A percentile compares a stretch with the other conserved stretches of the same genome.
phyloP scores from a whole-genome alignment of 768 basidiomycete genomes.

The Leucogyrophana mollusca region DNA sequence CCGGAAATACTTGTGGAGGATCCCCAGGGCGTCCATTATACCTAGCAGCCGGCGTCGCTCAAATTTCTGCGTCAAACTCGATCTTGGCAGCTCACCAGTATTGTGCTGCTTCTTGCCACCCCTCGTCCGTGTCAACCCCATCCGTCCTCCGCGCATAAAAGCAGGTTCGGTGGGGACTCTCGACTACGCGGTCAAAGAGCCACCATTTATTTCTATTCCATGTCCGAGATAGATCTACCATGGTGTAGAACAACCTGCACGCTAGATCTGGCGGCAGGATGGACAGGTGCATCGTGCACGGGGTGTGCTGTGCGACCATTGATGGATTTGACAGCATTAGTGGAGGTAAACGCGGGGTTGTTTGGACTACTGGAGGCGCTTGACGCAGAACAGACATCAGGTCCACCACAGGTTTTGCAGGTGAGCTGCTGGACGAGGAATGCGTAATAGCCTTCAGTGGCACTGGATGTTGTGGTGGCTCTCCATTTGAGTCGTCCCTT shows the following conservation, averaged over 20 bases:
- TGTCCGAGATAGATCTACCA: conserved; percentile 56
- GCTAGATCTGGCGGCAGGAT: conserved; percentile 75
- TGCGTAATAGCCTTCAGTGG: conserved; percentile 17
- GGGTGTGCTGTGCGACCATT: conserved; percentile 66
- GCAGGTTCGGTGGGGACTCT: conserved; percentile 81
- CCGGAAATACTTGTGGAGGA: conserved; percentile 55
- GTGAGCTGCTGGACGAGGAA: conserved; percentile 11
- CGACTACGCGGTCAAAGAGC: conserved; percentile 78
- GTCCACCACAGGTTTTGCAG: conserved; percentile 37
- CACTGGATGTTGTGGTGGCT: conserved; percentile 1
- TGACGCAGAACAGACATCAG: conserved; percentile 59
- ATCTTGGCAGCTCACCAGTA: conserved; percentile 52
- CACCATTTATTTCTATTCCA: conserved; percentile 85
- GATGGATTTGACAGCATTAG: conserved; percentile 60
- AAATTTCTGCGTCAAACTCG: not conserved
- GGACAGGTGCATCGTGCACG: conserved; percentile 72
- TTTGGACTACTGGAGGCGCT: conserved; percentile 38
- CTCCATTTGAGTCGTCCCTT: conserved; percentile 10
- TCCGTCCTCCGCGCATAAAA: conserved; percentile 64
- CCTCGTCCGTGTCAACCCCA: conserved; percentile 41
- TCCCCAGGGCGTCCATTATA: conserved; percentile 73
- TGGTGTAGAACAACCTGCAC: conserved; percentile 68
- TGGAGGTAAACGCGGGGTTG: conserved; percentile 45
- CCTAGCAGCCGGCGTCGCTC: conserved; percentile 40
- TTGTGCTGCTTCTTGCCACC: conserved; percentile 72